Base-by-base conservation (phyloP, 768 basidiomycete species). In the Boletus rex-veris region DNA sequence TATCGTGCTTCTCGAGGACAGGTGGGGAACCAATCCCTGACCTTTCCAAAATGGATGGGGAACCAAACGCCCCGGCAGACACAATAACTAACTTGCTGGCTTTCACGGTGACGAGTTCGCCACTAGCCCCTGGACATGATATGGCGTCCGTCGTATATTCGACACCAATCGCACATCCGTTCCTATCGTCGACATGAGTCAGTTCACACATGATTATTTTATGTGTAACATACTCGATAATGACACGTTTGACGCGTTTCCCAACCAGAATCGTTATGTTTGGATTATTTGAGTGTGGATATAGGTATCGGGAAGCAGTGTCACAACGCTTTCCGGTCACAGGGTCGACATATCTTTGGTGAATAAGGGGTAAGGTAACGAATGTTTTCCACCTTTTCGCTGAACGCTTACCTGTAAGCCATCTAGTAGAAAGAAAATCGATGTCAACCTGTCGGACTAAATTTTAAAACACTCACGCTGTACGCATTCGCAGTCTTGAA, bases 401-500 rank as follows among this genome's bases (percentile, higher is more conserved):
- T 5, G 4, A 26, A 39, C 3, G 7, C 59, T 58, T 41, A 69
- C 66, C 52, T 62, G 40, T 55, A 57, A 28, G 45, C 35, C 11
- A 53, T 55, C 68, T 69, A 21, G 21, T 7, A 7, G 9, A 28
- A 16, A 24, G 31, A 12, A 45, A 24, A 9, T 1, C 10, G 3
- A 5, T 33, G 33, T 5, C 10, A 10, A 11, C 16, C 0, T 15
- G 7, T 15, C 1, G 7, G 16, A 7, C 14, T 35, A 14, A 18
- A 18, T 16, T 36, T 16, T 24, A 3, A 37, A 58, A 58, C 5
- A 62, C 62, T 41, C 41, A 60, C 65, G 26, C 55, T 62, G n/a
- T 71, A 69, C 5, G 62, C 65, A 50, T 69, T 50, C 16, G 54
- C 36, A 6, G 43, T 60, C 31, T 50, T 60, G 53, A 86, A 74